Evolutionary conservation across 1,139 yeast species (phyloP), one percentile per base, ranked within the genome.

Genomic region (Nakaseomyces uthaithaninus): DNA sequence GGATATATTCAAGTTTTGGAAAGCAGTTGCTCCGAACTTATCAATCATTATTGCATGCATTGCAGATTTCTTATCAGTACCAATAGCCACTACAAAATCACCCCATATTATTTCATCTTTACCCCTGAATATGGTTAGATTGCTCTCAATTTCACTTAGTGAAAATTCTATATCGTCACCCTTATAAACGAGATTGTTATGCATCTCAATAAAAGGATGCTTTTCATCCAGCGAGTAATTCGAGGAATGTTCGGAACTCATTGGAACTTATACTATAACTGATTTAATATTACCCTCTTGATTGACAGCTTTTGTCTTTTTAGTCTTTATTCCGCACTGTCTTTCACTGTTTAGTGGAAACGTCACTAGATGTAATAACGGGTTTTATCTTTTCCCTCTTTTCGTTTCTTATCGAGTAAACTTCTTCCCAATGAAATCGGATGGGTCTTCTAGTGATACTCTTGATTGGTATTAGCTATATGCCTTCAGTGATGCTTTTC

Each of bases 11-110:
- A 87, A 65, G 36, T 80, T 70, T 26, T 72, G 70, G 52, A 75
- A 77, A 14, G 75, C 69, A 4, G 81, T 68, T 24, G 77, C 71
- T 0, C 96, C 97, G 49, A 77, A 77, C 42, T 75, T 72, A 30
- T 91, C 78, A 20, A 89, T 57, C 14, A 86, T 64, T 3, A 80
- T 67, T 2, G 86, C 72, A 41, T 80, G 72, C 15, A 81, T 66
- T 0, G 75, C 27, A 11, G 37, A 10, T 8, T 23, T 33, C 15
- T 16, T 63, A 4, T 57, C 53, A 7, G 66, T 65, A 44, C 72
- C 72, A 1, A 81, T 72, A 56, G 79, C 67, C 1, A 74, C 65
- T 19, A 80, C 42, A 15, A 78, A 61, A 22, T 68, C 62, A 3
- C 79, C 80, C 50, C 79, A 74, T 15, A 80, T 40, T n/a, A 62